Evolutionary conservation across 129 eudicot species (phyloP), one percentile per base, ranked within the genome.

Genomic region (Pulicaria dysenterica): DNA sequence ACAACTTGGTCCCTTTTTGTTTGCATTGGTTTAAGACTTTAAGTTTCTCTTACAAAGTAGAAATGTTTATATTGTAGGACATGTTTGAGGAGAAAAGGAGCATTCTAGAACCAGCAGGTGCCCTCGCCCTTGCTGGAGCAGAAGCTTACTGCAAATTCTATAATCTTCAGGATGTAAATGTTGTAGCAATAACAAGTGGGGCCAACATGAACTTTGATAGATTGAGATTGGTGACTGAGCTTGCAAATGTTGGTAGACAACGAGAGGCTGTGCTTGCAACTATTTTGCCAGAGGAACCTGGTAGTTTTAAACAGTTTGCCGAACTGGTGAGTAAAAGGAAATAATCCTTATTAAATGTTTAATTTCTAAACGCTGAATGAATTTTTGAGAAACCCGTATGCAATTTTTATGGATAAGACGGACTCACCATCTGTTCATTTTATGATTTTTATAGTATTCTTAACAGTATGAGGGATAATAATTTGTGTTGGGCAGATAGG

Each of bases 21-120:
- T 44, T 71, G 44, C 37, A 34, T 72, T 7, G 39, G 19, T 19
- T 50, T 73, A 7, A 3, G 4, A 17, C 13, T 19, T 50, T 73
- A 7, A 3, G 4, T 16, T 47, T 3, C 43, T 63, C 10, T 41
- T 42, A 31, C 17, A 12, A 44, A 42, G 57, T 41, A 9, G 12
- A 37, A 51, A n/a, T 76, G 24, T 11, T 40, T 46, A 5, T 76
- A 42, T 41, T 69, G 54, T 58, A 95, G 99, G 96, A 95, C 82
- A 91, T 95, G 97, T 95, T 90, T 73, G 99, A 95, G 86, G 99
- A 95, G 85, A 95, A 91, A 80, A 79, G 99, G 88, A 95, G 86
- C 77, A 95, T 95, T 63, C 76, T 95, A 66, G 99, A 95, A 73
- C 99, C 99, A 69, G 99, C 99, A 69, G 99, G 99, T 45, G 99